These are phyloP conservation scores for Prunus padus DNA, from an alignment of 306 rosid genomes.

Conservation along the genomic window DNA sequence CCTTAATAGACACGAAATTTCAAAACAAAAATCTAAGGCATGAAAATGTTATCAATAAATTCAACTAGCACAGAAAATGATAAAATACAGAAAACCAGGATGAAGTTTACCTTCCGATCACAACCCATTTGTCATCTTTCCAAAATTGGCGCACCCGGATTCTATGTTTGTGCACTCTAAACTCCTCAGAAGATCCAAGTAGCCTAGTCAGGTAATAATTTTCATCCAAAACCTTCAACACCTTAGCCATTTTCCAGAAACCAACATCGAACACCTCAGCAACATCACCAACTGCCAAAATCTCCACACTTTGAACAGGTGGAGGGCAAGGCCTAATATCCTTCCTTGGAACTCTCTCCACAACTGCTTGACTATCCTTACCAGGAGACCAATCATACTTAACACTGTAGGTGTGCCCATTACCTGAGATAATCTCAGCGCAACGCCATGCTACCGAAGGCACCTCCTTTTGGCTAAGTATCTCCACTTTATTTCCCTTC, in stretches of 20 bases:
- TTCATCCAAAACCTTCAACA: slow-evolving; percentile 35
- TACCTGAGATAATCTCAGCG: slow-evolving; percentile 60
- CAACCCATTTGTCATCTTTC: slow-evolving; percentile 61
- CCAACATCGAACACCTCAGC: slow-evolving; percentile 59
- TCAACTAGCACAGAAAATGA: slow-evolving; percentile 1
- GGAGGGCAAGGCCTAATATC: slow-evolving; percentile 76
- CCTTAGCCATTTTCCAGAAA: slow-evolving; percentile 66
- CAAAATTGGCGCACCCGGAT: slow-evolving; percentile 61
- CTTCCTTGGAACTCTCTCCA: slow-evolving; percentile 58
- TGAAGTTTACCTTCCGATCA: slow-evolving; percentile 46
- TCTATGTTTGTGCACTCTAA: slow-evolving; percentile 40
- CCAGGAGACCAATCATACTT: slow-evolving; percentile 33
- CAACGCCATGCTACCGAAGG: slow-evolving; percentile 60
- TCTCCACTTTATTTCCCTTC: slow-evolving; percentile 72
- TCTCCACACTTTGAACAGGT: slow-evolving; percentile 19
- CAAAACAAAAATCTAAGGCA: not conserved
- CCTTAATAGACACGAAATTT: not conserved
- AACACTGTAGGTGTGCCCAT: slow-evolving; percentile 60
- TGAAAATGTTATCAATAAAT: not conserved
- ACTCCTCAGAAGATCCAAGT: slow-evolving; percentile 51
- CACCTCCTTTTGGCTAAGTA: slow-evolving; percentile 44
- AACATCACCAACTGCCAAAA: slow-evolving; percentile 56
- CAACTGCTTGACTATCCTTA: slow-evolving; percentile 25
- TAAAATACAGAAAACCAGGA: not conserved
- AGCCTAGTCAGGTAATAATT: slow-evolving; percentile 52